Base-by-base conservation (phyloP, 441 rosid genomes). In the Lepidium campestre region DNA sequence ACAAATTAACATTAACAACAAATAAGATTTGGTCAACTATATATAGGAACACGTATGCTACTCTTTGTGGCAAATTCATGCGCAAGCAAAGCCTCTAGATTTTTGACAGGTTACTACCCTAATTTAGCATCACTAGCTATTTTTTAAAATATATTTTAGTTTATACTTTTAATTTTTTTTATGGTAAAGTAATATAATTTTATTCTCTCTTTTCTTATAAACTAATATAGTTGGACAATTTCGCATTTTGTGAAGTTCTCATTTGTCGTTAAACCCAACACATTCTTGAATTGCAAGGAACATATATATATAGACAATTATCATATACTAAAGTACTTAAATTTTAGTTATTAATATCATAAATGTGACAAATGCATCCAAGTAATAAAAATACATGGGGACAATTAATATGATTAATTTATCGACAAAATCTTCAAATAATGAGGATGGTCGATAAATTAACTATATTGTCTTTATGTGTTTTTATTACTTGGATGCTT, bases 11-110 rank as follows among this genome's bases (percentile, higher is more conserved):
- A 48, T 31, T 40, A 34, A 65, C 19, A 41, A 34, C 29, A 63
- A 31, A 31, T 50, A 40, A 50, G 62, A 59, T 56, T 20, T 44
- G 58, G 66, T 49, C 63, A 63, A 60, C 34, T 31, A 25, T 20
- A 53, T 50, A 27, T 46, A 66, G 34, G 37, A 52, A 44, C 69
- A 75, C 68, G 59, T 62, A 62, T 42, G 34, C 70, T 48, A 36
- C 62, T 52, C 62, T 50, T 66, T 67, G 72, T 41, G 41, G 75
- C 65, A 72, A n/a, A 65, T 73, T 71, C 77, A 71, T 69, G 83
- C 82, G 23, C 62, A 65, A 50, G 59, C 15, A 8, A 17, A 60
- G 80, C 58, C 65, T 48, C 57, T 53, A 62, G 17, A 10, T 53
- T 25, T 44, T 13, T 40, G 72, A 72, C 76, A 72, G 67, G 67